phyloP scores from a whole-genome alignment of 1,284 basidiomycete genomes.

The Golubevia pallescens region DNA sequence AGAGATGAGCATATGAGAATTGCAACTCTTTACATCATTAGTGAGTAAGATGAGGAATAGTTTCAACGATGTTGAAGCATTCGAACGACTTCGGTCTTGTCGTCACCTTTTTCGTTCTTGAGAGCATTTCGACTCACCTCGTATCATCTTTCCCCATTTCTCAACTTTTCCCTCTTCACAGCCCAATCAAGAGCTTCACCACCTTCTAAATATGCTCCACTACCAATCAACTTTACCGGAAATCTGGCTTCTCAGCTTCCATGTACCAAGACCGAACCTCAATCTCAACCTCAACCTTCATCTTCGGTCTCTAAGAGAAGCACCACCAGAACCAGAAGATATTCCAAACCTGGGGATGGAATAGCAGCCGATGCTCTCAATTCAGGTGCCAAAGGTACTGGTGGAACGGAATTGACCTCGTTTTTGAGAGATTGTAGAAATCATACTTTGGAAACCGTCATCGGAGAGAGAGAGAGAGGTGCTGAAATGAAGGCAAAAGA shows the following conservation, averaged over 20 bases:
- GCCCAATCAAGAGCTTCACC: constrained; percentile 41
- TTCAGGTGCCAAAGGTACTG: background rate
- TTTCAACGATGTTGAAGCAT: too few relatives aligned
- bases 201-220: constrained; percentile 31
- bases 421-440: background rate
- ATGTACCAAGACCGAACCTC: background rate
- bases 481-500: too few relatives aligned
- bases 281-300: background rate
- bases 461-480: too few relatives aligned
- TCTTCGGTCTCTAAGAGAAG: background rate
- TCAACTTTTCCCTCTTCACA: too few relatives aligned
- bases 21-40: constrained; percentile 82
- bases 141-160: too few relatives aligned
- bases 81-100: too few relatives aligned
- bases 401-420: background rate
- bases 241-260: too few relatives aligned
- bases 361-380: background rate
- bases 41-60: too few relatives aligned
- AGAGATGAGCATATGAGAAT: constrained; percentile 87
- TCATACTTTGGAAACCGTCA: background rate
- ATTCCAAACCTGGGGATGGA: background rate
- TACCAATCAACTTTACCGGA: too few relatives aligned
- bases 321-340: background rate
- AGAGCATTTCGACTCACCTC: too few relatives aligned
- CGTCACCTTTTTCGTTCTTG: too few relatives aligned